Base-by-base conservation (phyloP, 176 grass and related monocot species). In the Chrysopogon serrulatus region DNA sequence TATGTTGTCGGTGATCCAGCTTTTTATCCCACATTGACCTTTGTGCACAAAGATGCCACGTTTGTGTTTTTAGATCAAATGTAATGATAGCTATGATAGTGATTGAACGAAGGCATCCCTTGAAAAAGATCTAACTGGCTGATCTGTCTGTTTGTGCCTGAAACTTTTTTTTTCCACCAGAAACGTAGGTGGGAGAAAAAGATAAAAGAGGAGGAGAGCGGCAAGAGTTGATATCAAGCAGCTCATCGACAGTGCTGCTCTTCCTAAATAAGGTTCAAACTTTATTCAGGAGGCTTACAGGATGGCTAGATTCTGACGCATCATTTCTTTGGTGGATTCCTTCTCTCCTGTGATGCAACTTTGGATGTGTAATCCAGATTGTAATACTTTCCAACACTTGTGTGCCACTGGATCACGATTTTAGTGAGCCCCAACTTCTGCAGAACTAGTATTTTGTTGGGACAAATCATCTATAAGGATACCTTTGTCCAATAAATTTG, bases 151-250 rank as follows among this genome's bases (percentile, higher is more conserved):
- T 65, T 39, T 68, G 45, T 79, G 60, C 42, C 37, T 10, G 18
- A 43, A 64, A 76, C 71, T 69, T 84, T 76, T 23, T n/a, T n/a
- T 72, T 35, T 17, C 41, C 48, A 56, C 54, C 93, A 98, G 93
- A 98, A 98, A 49, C 92, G 93, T 41, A 80, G 88, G 61, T 95
- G 96, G 89, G 93, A 93, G 76, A 98, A 98, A 63, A 98, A 90
- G 85, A 92, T 95, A 86, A 95, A 91, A 90, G 88, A 93, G n/a
- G 92, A 98, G 73, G 95, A 95, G 13, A 56, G 84, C 30, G 13
- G 62, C 79, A 92, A 91, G 57, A 65, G 28, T 19, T 80, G 49
- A 80, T 64, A 18, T 73, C 26, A 71, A 68, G n/a, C 47, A 54
- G 23, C 62, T 65, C 27, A 3, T 74, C 36, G 26, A 67, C 9